Conservation (phyloP, 441 rosid genomes). For the Gossypium schwendimanii region DNA sequence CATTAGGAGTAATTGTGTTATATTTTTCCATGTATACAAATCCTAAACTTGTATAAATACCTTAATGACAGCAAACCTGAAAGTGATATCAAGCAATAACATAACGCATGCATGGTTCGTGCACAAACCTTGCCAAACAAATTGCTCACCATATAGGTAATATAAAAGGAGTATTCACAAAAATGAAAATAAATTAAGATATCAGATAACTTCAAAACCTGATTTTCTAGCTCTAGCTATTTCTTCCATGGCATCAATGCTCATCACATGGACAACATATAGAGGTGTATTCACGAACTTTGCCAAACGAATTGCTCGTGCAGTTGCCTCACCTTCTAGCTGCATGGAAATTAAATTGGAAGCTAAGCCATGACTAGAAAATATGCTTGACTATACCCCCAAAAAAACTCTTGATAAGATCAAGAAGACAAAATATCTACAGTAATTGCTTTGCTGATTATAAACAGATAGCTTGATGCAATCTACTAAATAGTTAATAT, state of each 20-base stretch:
- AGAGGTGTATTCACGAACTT: constrained; percentile 82
- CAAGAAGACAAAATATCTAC: not conserved
- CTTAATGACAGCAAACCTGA: not conserved
- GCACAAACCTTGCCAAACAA: not conserved
- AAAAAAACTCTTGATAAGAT: not conserved
- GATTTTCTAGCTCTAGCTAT: constrained; percentile 84
- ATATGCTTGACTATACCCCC: not conserved
- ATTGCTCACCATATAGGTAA: not conserved
- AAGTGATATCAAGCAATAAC: not conserved
- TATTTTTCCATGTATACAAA: no score
- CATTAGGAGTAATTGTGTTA: no score
- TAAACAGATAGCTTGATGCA: not conserved
- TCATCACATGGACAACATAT: constrained; percentile 96
- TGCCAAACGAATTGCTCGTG: constrained; percentile 86
- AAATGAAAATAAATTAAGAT: not conserved
- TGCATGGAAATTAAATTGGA: constrained; percentile 27
- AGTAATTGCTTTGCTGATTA: not conserved
- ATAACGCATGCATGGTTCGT: not conserved
- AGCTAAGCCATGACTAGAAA: constrained; percentile 6
- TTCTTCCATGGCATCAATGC: constrained; percentile 96
- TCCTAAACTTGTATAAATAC: no score
- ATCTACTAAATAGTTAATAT: not conserved
- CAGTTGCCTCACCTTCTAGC: constrained; percentile 96
- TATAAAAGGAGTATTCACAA: not conserved
- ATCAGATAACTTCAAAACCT: constrained; percentile 34